Evolutionary conservation across 106 monocot species (phyloP).

Genomic region (Dendrobium officinale): DNA sequence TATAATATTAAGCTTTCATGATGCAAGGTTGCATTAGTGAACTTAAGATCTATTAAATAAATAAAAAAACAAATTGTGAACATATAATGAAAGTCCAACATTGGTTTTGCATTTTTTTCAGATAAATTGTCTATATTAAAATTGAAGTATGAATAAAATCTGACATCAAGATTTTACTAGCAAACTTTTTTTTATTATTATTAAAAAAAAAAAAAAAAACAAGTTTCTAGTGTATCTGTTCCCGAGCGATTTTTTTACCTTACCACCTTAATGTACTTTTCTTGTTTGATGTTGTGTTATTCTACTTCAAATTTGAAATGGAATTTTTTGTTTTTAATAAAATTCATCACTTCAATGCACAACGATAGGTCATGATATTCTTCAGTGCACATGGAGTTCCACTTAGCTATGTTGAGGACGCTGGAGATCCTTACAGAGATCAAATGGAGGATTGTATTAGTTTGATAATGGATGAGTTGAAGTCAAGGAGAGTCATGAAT

Average conservation of each 20-base stretch:
- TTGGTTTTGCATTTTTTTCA: too few species aligned
- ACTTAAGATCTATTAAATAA: too few species aligned
- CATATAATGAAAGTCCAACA: too few species aligned
- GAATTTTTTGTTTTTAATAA: not conserved
- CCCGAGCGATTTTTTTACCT: too few species aligned
- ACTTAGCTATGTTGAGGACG: conserved; percentile 82
- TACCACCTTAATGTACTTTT: too few species aligned
- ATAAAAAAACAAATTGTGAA: too few species aligned
- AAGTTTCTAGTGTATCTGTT: too few species aligned
- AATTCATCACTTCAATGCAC: not conserved
- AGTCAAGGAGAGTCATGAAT: conserved; percentile 69
- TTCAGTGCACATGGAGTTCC: conserved; percentile 99
- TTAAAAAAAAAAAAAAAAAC: too few species aligned
- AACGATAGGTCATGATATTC: conserved; percentile 83
- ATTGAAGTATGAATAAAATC: not conserved
- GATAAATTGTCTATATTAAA: too few species aligned
- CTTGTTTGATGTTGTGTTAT: not conserved
- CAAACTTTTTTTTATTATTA: not conserved
- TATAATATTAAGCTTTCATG: too few species aligned
- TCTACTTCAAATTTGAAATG: not conserved
- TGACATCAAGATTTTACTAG: not conserved
- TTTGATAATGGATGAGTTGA: conserved; percentile 87
- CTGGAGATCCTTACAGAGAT: conserved; percentile 94
- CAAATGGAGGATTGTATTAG: conserved; percentile 94
- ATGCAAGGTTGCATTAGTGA: too few species aligned